These are phyloP conservation scores for sweet orange (Citrus sinensis) DNA, from an alignment of 345 rosid species.

Conservation along the genomic window DNA sequence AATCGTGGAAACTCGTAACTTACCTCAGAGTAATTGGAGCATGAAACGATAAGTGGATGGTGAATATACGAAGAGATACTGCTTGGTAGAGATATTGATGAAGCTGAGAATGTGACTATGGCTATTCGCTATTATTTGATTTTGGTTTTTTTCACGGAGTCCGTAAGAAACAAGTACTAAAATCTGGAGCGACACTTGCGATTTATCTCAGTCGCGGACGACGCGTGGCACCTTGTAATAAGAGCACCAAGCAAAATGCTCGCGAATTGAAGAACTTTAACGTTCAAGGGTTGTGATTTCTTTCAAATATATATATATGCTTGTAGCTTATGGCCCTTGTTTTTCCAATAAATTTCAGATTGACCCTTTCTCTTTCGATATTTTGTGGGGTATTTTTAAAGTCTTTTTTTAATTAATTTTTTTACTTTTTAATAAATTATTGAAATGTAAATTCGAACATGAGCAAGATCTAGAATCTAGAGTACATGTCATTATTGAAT, in stretches of 20 bases:
- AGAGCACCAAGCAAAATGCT: slow-evolving; percentile 29
- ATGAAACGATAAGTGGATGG: background rate
- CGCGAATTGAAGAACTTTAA: background rate
- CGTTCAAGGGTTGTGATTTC: slow-evolving; percentile 7
- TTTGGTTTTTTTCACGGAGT: background rate
- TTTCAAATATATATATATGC: background rate
- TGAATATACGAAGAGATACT: slow-evolving; percentile 14
- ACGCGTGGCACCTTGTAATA: slow-evolving; percentile 29
- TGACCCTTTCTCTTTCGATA: background rate
- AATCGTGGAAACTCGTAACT: background rate
- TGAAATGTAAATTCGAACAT: background rate
- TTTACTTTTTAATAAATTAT: no score
- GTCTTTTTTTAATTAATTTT: background rate
- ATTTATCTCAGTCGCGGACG: slow-evolving; percentile 21
- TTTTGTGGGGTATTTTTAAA: background rate
- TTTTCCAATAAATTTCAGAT: background rate
- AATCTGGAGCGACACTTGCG: slow-evolving; percentile 16
- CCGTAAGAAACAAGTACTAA: background rate
- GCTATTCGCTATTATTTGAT: background rate
- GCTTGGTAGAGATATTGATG: background rate
- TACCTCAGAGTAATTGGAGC: background rate
- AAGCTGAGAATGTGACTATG: no score
- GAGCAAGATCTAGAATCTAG: background rate
- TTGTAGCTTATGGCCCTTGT: background rate
- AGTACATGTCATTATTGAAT: background rate